Evolutionary conservation across 768 basidiomycete genomes (phyloP).

Genomic region (Boletus coccyginus): DNA sequence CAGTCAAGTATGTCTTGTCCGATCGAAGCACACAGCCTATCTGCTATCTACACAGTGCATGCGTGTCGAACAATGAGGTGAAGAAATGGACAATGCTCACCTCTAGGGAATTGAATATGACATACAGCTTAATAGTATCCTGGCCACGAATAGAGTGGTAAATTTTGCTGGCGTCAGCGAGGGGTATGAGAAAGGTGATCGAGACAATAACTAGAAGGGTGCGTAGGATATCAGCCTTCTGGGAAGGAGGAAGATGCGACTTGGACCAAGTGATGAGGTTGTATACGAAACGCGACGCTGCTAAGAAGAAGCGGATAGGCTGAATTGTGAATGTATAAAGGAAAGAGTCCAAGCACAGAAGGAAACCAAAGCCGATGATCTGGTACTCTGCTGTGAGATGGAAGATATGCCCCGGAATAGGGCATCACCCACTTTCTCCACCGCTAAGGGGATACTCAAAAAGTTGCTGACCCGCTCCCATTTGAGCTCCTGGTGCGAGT

Average conservation of each 20-base stretch:
- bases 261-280: slow-evolving; percentile 50
- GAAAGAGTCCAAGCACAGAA: slow-evolving; percentile 95
- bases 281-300: slow-evolving; percentile 51
- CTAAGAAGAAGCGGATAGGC: slow-evolving; percentile 81
- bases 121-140: slow-evolving; percentile 98
- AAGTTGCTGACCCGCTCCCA: slow-evolving; percentile 98
- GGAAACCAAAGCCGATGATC: slow-evolving; percentile 90
- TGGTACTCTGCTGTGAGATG: slow-evolving; percentile 29
- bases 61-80: not conserved
- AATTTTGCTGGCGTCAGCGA: slow-evolving; percentile 96
- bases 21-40: slow-evolving; percentile 91
- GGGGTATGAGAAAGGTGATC: slow-evolving; percentile 67
- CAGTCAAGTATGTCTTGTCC: slow-evolving; percentile 98
- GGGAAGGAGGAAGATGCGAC: slow-evolving; percentile 72
- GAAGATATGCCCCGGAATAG: not conserved
- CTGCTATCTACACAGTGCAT: slow-evolving; percentile 75
- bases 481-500: slow-evolving; percentile 90
- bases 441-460: slow-evolving; percentile 83
- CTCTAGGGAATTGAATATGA: slow-evolving; percentile 98
- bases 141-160: slow-evolving; percentile 98
- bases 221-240: slow-evolving; percentile 91
- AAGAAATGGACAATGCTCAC: slow-evolving; percentile 44
- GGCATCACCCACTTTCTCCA: slow-evolving; percentile 74
- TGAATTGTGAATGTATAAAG: slow-evolving; percentile 97
- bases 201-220: slow-evolving; percentile 73